These are phyloP conservation scores for Trichophyton simii DNA, from an alignment of 2,329 filamentous ascomycete species.

Conservation along the genomic window DNA sequence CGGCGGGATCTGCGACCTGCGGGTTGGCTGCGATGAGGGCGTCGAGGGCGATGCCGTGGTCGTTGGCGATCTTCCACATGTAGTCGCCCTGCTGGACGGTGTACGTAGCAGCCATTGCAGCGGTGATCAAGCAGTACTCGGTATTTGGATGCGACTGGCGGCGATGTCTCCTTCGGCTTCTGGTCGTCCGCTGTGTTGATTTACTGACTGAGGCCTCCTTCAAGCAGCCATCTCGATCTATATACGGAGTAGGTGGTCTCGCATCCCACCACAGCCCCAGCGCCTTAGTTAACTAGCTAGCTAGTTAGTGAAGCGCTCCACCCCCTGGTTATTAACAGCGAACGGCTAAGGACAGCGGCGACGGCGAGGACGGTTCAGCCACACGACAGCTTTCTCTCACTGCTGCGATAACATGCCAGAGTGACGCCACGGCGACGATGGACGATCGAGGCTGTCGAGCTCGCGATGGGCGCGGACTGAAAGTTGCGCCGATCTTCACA, in stretches of 20 bases:
- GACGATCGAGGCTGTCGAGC: background rate
- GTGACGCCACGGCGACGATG: too few relatives aligned
- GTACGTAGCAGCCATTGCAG: slow-evolving; percentile 6
- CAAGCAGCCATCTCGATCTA: background rate
- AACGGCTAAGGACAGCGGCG: background rate
- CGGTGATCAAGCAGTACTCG: background rate
- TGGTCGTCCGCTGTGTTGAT: background rate
- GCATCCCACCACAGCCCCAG: too few relatives aligned
- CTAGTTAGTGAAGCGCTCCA: background rate
- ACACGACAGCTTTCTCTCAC: background rate
- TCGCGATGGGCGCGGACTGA: background rate
- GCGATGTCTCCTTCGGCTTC: background rate
- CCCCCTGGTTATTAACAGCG: background rate
- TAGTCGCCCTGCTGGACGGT: slow-evolving; percentile 12
- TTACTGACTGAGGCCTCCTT: too few relatives aligned
- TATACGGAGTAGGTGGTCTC: background rate
- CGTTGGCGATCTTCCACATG: slow-evolving; percentile 25
- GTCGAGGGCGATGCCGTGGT: slow-evolving; percentile 17
- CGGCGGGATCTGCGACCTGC: slow-evolving; percentile 10
- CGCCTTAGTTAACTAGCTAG: too few relatives aligned
- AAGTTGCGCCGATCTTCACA: background rate
- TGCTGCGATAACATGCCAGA: background rate
- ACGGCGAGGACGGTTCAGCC: background rate
- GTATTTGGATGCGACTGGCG: background rate
- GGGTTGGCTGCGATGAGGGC: slow-evolving; percentile 13